A percentile compares a stretch with the other conserved stretches of the same genome.
Conservation (phyloP, 352 stramenopile species). For the Globisporangium middletonii region DNA sequence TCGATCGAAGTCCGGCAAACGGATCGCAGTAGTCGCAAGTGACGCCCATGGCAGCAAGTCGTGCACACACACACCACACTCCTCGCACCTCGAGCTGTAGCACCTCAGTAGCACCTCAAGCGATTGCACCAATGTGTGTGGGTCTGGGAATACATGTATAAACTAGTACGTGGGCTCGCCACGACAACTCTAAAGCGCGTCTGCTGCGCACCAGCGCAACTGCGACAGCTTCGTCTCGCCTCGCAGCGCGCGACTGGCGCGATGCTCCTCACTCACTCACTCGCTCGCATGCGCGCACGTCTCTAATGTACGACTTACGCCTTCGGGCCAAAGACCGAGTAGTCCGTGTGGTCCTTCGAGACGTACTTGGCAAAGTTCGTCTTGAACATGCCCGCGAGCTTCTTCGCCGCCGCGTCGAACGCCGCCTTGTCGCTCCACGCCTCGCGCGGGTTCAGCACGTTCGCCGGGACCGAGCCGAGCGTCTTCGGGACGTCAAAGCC, state of each 20-base stretch:
- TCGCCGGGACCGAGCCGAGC: constrained; percentile 80
- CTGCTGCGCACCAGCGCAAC: no score
- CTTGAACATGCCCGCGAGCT: constrained; percentile 95
- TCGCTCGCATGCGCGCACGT: neutral
- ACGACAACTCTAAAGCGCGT: no score
- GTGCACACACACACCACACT: neutral
- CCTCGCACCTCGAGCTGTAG: no score
- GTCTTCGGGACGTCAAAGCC: constrained; percentile 91
- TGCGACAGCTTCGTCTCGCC: neutral
- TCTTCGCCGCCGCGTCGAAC: constrained; percentile 90
- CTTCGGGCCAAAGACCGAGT: constrained; percentile 93
- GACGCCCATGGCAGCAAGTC: constrained; percentile 1
- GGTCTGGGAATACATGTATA: no score
- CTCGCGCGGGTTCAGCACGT: constrained; percentile 90
- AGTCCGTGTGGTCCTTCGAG: constrained; percentile 92
- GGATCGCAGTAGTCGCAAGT: constrained; percentile 14
- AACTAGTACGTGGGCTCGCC: no score
- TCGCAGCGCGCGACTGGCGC: neutral
- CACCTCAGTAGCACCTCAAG: no score
- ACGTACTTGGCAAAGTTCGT: constrained; percentile 98
- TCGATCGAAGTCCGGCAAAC: constrained; percentile 34
- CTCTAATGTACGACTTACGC: constrained; percentile 26
- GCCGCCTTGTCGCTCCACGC: constrained; percentile 90
- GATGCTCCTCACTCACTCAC: neutral
- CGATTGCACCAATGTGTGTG: no score